Conservation (phyloP, 2,329 filamentous ascomycete genomes). For the Endocalyx cinctus region DNA sequence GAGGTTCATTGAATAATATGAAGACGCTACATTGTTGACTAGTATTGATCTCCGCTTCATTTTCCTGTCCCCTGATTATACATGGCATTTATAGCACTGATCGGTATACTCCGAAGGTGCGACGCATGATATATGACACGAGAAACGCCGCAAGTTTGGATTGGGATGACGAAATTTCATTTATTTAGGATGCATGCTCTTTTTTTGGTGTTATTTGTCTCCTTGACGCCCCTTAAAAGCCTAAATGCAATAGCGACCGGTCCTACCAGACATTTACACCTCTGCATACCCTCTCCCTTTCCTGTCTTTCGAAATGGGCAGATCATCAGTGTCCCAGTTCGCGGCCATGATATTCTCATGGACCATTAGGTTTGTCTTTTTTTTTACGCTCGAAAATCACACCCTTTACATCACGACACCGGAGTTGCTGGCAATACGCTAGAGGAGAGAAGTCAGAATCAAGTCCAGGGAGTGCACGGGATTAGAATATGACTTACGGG, state of each 20-base stretch:
- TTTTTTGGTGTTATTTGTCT: constrained; percentile 44
- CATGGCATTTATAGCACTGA: too few species aligned
- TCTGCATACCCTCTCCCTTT: constrained; percentile 8
- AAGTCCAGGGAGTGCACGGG: constrained; percentile 1
- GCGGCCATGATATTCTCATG: constrained; percentile 20
- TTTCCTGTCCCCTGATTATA: too few species aligned
- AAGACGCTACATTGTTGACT: too few species aligned
- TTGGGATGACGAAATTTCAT: constrained; percentile 29
- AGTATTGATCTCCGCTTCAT: too few species aligned
- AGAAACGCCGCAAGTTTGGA: too few species aligned
- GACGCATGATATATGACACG: too few species aligned
- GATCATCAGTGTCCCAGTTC: constrained; percentile 21
- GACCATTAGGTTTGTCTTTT: constrained; percentile 17
- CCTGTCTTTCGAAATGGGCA: constrained; percentile 15
- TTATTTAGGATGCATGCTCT: constrained; percentile 45
- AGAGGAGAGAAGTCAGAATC: constrained; percentile 27
- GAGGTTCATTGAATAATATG: too few species aligned
- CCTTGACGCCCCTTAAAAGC: constrained; percentile 50
- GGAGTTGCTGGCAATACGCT: constrained; percentile 99
- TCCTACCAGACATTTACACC: constrained; percentile 31
- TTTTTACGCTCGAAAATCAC: constrained; percentile 19
- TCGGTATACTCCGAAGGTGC: too few species aligned
- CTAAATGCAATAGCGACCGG: constrained; percentile 49
- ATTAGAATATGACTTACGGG: constrained; percentile 60
- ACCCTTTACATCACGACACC: constrained; percentile 97